Base-by-base conservation (phyloP, 2,329 filamentous ascomycete species). In the Periglandula ipomoeae region DNA sequence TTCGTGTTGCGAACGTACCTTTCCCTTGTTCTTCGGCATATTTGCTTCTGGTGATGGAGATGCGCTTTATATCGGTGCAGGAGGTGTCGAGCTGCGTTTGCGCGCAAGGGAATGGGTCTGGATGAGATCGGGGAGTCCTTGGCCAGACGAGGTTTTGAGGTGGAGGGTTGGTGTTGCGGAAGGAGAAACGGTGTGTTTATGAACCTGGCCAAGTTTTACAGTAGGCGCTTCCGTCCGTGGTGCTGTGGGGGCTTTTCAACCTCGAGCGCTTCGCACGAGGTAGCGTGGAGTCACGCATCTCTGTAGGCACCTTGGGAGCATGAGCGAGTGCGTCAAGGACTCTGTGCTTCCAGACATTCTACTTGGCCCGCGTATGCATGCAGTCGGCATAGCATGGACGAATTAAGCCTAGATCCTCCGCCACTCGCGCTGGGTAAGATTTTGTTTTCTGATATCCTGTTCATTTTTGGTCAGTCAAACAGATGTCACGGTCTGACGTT, bases 21-120 rank as follows among this genome's bases (percentile, higher is more conserved):
- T 96, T 90, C 90, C 90, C 84, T 96, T 96, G 72, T 96, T 96
- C 88, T 96, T 96, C 65, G 90, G 90, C 90, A 96, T 96, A 54
- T 72, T 83, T 46, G 32, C 38, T 22, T 11, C 17, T 37, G 39
- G 47, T 35, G 17, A 20, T 23, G 46, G 23, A 9, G 27, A 43
- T 35, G 20, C 6, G 46, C 39, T n/a, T 43, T 32, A 13, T 35
- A 17, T 17, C 24, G 10, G 38, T 3, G 19, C 20, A 38, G 8
- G 11, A 39, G n/a, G 6, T 43, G 20, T 43, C 20, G 39, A 17
- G 10, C 40, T 41, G 20, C 20, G 27, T 17, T 20, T 27, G 43
- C 27, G 48, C 23, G 24, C 6, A 45, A 26, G 38, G 37, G 13
- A 42, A 3, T 17, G 22, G 22, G 13, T 22, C 19, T 40, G 38